Base-by-base conservation (phyloP, 805 yeast species). In the Barnettozyma pratensis region DNA sequence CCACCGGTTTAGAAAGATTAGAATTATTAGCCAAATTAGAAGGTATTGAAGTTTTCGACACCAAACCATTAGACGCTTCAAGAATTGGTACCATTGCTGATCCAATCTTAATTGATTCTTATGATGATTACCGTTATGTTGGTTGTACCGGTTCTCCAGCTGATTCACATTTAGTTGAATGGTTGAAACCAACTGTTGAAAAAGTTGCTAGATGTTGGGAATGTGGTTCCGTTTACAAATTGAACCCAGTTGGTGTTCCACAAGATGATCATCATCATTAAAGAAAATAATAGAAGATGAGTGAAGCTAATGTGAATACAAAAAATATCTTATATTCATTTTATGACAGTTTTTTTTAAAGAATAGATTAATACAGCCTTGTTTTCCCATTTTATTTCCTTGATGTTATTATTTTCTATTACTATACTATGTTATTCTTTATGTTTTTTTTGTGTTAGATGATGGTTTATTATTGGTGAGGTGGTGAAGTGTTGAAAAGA, bases 141-240 rank as follows among this genome's bases (percentile, higher is more conserved):
- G 99, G 98, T 56, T 94, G 99, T 77, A 85, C 95, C 57, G 99
- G 99, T 66, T 80, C 87, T 59, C 97, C 96, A 65, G 95, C 90
- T 50, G 96, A 87, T 55, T 84, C 94, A 58, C 98, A 91, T 73
- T 83, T 80, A 62, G 80, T 88, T 58, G 81, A 83, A 84, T 92
- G 97, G 97, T 80, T 91, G 75, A 83, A 82, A 72, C 95, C 95
- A 62, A 85, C 90, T 58, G 80, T 76, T 56, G 87, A 80, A 44
- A 76, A 87, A 71, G 85, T 85, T 53, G 87, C 87, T 59, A 89
- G 99, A 83, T 94, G 97, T 76, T 88, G 97, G 96, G 97, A 94
- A 72, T 92, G 98, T 72, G 99, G 99, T 72, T 85, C 91, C 60
- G 96, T 90, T 59, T 92, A 86, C 79, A 82, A 87, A 65, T 73